Evolutionary conservation across 106 monocot species (phyloP), one percentile per base, ranked within the genome.

Genomic region (Allium sativum): DNA sequence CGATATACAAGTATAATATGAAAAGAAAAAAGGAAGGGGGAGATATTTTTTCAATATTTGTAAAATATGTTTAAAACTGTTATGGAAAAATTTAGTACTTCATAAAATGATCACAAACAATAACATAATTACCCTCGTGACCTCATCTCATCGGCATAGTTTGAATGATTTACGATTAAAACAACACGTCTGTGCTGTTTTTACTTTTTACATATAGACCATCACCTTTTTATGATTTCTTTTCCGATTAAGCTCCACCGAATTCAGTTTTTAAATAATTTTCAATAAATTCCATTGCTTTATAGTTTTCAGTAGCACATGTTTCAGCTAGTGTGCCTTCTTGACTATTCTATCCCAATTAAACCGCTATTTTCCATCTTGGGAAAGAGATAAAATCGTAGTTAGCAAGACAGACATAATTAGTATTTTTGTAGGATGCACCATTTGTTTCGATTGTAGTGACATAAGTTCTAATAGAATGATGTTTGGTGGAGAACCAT

Each of bases 321-420:
- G n/a, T n/a, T n/a, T n/a, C n/a, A n/a, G n/a, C n/a, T 3, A 82
- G 62, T 45, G 77, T 74, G 8, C 77, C 77, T 55, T 82, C 82
- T 16, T 56, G 31, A 14, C 62, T 73, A 42, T 77, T 58, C 18
- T 82, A 77, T 55, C 81, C 82, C 82, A 77, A 82, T 73, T 82
- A 82, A 41, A 82, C 52, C 2, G 77, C 82, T 12, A 80, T 77
- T 12, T 55, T 6, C 67, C 67, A 40, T 43, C 67, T 12, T 55
- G 54, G 42, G 67, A 56, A 45, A 53, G 7, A 41, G 55, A 8
- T 7, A 67, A 42, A 3, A 19, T 10, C 19, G 67, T 40, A 55
- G 42, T 18, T 19, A 56, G 44, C 44, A 67, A 46, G 45, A 63
- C n/a, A 17, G 20, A 41, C 8, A 43, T 10, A 59, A 59, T 9